Evolutionary conservation across 352 stramenopile species (phyloP).

Genomic region (Phytophthora melonis): DNA sequence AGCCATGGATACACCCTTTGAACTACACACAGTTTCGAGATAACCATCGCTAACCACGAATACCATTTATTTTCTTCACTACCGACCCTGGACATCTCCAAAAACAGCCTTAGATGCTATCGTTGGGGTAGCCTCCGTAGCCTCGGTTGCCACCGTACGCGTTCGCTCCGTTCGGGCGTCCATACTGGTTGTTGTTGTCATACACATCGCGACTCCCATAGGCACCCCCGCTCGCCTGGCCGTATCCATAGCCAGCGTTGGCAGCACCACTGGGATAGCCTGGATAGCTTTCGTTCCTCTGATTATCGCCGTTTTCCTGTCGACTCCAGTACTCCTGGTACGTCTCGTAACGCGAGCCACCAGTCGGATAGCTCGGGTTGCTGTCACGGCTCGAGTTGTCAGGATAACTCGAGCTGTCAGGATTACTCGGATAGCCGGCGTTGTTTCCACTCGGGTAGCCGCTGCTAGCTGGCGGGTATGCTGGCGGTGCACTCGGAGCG

Average conservation of each 20-base stretch:
- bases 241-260: slow-evolving; percentile 7
- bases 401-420: not conserved
- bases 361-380: not conserved
- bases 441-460: not conserved
- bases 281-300: slow-evolving; percentile 4
- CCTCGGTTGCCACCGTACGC: slow-evolving; percentile 1
- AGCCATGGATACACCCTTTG: too few relatives aligned
- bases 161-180: not conserved
- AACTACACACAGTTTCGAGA: too few relatives aligned
- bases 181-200: not conserved
- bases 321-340: slow-evolving; percentile 37
- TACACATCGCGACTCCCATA: not conserved
- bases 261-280: slow-evolving; percentile 11
- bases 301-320: slow-evolving; percentile 2
- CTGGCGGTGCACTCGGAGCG: not conserved
- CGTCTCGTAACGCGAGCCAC: slow-evolving; percentile 20
- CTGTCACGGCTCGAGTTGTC: not conserved
- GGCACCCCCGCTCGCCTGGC: not conserved
- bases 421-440: slow-evolving; percentile 1
- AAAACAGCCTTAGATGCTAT: not conserved
- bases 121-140: slow-evolving; percentile 4
- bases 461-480: not conserved
- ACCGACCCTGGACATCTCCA: not conserved
- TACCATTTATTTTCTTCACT: slow-evolving; percentile 4
- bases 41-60: not conserved